A percentile compares a stretch with the other conserved stretches of the same genome.
Conservation (phyloP, 768 basidiomycete genomes). For the Agrocybe pediades region DNA sequence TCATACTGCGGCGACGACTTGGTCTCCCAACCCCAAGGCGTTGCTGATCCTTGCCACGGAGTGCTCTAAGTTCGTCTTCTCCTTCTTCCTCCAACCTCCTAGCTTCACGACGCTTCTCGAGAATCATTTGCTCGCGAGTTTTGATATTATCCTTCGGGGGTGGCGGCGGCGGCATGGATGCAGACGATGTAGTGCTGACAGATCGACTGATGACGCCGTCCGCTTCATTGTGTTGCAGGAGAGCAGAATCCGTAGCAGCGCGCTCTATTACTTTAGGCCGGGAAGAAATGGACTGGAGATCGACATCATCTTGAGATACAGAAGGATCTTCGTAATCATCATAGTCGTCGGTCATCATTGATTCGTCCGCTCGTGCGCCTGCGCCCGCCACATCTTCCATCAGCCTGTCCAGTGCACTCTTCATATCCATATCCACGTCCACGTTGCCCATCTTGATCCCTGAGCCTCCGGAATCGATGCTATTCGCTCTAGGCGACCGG, state of each 20-base stretch:
- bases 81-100: constrained; percentile 47
- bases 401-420: constrained; percentile 69
- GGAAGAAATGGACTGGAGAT: constrained; percentile 11
- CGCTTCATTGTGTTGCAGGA: constrained; percentile 35
- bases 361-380: constrained; percentile 39
- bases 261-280: constrained; percentile 42
- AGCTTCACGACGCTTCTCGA: constrained; percentile 69
- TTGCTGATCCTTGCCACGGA: constrained; percentile 23
- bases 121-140: constrained; percentile 65
- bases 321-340: constrained; percentile 38
- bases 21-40: constrained; percentile 48
- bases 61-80: constrained; percentile 7
- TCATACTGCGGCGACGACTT: constrained; percentile 70
- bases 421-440: constrained; percentile 70
- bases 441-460: constrained; percentile 48
- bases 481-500: constrained; percentile 14
- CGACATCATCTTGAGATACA: constrained; percentile 23
- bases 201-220: constrained; percentile 40
- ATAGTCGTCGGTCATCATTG: constrained; percentile 42
- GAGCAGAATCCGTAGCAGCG: constrained; percentile 53
- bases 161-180: constrained; percentile 44
- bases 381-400: constrained; percentile 69
- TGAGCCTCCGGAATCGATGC: constrained; percentile 27
- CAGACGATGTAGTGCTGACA: constrained; percentile 43
- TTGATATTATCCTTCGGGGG: constrained; percentile 70